These are phyloP conservation scores for Phalaenopsis equestris DNA, from an alignment of 106 monocot genomes.

Conservation along the genomic window DNA sequence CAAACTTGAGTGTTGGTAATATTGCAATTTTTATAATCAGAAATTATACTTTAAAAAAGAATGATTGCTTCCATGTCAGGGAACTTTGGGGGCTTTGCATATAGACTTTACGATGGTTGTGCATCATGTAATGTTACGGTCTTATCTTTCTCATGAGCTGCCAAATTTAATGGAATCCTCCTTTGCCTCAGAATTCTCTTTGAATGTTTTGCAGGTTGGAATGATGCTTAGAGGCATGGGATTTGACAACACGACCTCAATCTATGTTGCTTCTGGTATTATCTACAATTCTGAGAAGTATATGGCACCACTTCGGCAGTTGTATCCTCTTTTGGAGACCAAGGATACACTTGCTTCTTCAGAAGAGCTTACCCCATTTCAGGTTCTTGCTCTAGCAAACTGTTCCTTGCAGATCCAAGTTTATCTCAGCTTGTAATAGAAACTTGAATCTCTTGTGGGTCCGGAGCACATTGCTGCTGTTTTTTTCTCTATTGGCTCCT, in stretches of 20 bases:
- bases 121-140: too few relatives aligned
- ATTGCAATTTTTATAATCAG: too few relatives aligned
- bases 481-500: too few relatives aligned
- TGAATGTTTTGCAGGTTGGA: constrained; percentile 60
- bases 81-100: too few relatives aligned
- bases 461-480: neutral
- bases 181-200: neutral
- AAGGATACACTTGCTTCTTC: constrained; percentile 75
- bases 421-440: constrained; percentile 4
- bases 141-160: too few relatives aligned
- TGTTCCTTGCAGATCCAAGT: neutral
- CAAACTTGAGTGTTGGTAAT: too few relatives aligned
- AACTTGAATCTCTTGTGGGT: neutral
- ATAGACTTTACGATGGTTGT: too few relatives aligned
- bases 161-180: too few relatives aligned
- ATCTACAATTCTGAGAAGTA: constrained; percentile 84
- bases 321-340: constrained; percentile 85
- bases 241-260: constrained; percentile 71
- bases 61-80: too few relatives aligned
- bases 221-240: constrained; percentile 99
- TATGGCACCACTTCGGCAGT: constrained; percentile 84
- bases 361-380: constrained; percentile 86
- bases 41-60: too few relatives aligned
- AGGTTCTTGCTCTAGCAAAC: constrained; percentile 29
- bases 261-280: constrained; percentile 92